phyloP scores from a whole-genome alignment of 495 filamentous ascomycete species.

The Lepidopterella palustris region DNA sequence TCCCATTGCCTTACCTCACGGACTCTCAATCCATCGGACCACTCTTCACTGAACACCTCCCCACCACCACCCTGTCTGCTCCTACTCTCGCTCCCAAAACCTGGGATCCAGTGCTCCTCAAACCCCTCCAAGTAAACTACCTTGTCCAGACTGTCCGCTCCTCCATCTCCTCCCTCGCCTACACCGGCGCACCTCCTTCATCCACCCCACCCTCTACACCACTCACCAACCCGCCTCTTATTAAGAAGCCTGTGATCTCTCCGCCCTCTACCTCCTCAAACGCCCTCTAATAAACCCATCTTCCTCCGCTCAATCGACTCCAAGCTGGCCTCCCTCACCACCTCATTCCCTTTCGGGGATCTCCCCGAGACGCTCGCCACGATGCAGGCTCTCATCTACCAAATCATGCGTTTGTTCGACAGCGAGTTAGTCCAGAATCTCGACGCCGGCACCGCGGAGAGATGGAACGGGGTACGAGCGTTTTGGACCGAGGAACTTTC shows the following conservation, averaged over 20 bases:
- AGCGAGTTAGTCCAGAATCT: slow-evolving; percentile 3
- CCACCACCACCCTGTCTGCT: neutral
- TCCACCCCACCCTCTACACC: slow-evolving; percentile 12
- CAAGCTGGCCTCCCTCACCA: slow-evolving; percentile 9
- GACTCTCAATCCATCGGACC: neutral
- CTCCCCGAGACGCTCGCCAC: slow-evolving; percentile 19
- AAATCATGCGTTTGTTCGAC: slow-evolving; percentile 24
- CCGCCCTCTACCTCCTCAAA: slow-evolving; percentile 16
- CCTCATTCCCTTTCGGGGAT: neutral
- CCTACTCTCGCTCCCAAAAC: slow-evolving; percentile 4
- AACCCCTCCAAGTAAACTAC: neutral
- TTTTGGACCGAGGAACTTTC: slow-evolving; percentile 18
- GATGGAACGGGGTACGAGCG: slow-evolving; percentile 13
- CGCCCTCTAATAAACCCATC: slow-evolving; percentile 6
- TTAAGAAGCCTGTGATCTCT: slow-evolving; percentile 13
- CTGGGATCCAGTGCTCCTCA: slow-evolving; percentile 13
- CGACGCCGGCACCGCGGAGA: neutral
- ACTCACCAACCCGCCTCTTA: slow-evolving; percentile 6
- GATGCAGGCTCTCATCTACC: slow-evolving; percentile 25
- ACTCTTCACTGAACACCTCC: neutral
- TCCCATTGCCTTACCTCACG: neutral
- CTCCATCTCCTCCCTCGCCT: slow-evolving; percentile 11
- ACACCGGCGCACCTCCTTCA: slow-evolving; percentile 12
- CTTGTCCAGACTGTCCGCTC: slow-evolving; percentile 2
- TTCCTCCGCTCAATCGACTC: slow-evolving; percentile 4